phyloP scores from a whole-genome alignment of 768 basidiomycete species.

The Lentinula edodes region DNA sequence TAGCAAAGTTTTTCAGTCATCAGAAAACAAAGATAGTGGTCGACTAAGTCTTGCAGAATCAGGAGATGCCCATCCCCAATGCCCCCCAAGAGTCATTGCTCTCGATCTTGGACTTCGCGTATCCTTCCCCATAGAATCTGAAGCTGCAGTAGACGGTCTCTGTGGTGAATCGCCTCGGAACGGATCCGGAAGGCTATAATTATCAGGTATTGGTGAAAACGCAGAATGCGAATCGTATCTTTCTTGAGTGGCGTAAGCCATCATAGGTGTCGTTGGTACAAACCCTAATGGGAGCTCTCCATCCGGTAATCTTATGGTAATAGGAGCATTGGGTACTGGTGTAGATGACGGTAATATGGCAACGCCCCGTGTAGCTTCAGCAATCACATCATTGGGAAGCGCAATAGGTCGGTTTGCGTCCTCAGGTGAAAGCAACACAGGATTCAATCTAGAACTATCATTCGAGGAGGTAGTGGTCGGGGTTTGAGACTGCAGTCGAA shows the following conservation, averaged over 20 bases:
- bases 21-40: slow-evolving; percentile 6
- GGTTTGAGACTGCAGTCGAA: neutral
- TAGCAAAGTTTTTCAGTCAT: neutral
- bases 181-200: slow-evolving; percentile 3
- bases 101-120: neutral
- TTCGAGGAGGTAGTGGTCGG: neutral
- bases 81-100: neutral
- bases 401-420: slow-evolving; percentile 4
- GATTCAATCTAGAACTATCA: neutral
- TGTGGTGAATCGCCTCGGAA: neutral
- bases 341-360: slow-evolving; percentile 2
- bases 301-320: slow-evolving; percentile 3
- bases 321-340: slow-evolving; percentile 2
- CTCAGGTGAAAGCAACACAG: slow-evolving; percentile 2
- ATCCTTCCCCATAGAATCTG: neutral
- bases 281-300: slow-evolving; percentile 4
- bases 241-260: neutral
- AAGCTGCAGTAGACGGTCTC: slow-evolving; percentile 1
- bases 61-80: slow-evolving; percentile 5
- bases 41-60: slow-evolving; percentile 1
- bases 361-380: slow-evolving; percentile 6
- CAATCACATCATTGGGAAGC: slow-evolving; percentile 3
- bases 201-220: slow-evolving; percentile 6
- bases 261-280: slow-evolving; percentile 5
- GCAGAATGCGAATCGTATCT: neutral